phyloP scores from a whole-genome alignment of 805 yeast species.

The Pichia californica region DNA sequence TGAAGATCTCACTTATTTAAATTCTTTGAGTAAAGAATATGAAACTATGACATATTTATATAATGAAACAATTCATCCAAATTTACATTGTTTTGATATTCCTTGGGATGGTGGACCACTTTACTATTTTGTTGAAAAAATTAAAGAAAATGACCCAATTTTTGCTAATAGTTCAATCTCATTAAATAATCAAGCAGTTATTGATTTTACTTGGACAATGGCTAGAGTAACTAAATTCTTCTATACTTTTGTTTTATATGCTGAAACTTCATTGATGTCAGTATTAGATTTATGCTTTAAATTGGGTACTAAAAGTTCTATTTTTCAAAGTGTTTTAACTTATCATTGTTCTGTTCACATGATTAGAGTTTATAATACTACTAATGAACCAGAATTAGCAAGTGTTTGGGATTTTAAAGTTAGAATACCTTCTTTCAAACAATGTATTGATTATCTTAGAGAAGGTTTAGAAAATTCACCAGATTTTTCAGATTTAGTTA shows the following conservation, averaged over 20 bases:
- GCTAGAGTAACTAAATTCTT: conserved; percentile 7
- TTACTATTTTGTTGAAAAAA: conserved; percentile 3
- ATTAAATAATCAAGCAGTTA: conserved; percentile 4
- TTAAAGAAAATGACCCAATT: conserved; percentile 9
- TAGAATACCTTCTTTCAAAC: conserved; percentile 8
- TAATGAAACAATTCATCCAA: conserved; percentile 6
- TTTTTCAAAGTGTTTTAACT: conserved; percentile 11
- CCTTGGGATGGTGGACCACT: conserved; percentile 7
- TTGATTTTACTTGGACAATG: conserved; percentile 15
- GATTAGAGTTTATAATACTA: conserved; percentile 5
- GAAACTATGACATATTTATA: not conserved
- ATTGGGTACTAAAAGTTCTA: conserved; percentile 8
- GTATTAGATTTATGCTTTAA: conserved; percentile 4
- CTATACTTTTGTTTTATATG: conserved; percentile 7
- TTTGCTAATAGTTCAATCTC: not conserved
- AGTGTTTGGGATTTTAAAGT: conserved; percentile 10
- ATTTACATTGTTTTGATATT: conserved; percentile 4
- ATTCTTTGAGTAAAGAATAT: not conserved
- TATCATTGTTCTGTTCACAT: conserved; percentile 12
- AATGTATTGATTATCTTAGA: conserved; percentile 9
- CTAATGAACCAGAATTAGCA: not conserved
- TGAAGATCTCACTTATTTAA: not conserved
- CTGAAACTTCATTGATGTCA: conserved; percentile 4
- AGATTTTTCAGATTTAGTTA: conserved; percentile 4
- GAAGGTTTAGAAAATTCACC: conserved; percentile 4